Conservation (phyloP, 2,329 filamentous ascomycete genomes). For the Stagonosporopsis rhizophila region DNA sequence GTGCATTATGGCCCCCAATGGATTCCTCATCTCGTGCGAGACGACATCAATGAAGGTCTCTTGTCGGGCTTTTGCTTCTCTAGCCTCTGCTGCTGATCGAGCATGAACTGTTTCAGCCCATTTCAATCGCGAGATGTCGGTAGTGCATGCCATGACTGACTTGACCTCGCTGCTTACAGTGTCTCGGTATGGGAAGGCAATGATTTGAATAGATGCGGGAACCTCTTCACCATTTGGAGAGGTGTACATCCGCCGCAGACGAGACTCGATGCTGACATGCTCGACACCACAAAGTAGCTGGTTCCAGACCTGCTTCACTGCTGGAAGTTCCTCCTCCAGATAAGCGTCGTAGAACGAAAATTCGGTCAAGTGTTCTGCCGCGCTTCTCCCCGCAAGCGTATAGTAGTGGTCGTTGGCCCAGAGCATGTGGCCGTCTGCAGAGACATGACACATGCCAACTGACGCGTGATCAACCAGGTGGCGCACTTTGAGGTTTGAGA, state of each 20-base stretch:
- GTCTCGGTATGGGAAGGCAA: slow-evolving; percentile 35
- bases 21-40: slow-evolving; percentile 54
- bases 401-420: slow-evolving; percentile 41
- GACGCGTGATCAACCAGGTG: slow-evolving; percentile 38
- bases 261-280: slow-evolving; percentile 31
- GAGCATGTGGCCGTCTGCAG: slow-evolving; percentile 27
- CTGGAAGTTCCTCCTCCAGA: slow-evolving; percentile 27
- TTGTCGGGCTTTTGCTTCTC: slow-evolving; percentile 44
- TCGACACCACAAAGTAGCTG: slow-evolving; percentile 22
- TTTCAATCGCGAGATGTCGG: slow-evolving; percentile 46
- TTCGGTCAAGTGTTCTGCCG: slow-evolving; percentile 10
- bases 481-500: slow-evolving; percentile 33
- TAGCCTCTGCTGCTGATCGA: slow-evolving; percentile 40
- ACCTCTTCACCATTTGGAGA: slow-evolving; percentile 31
- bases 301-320: slow-evolving; percentile 25
- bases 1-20: slow-evolving; percentile 51
- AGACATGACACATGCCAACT: slow-evolving; percentile 34
- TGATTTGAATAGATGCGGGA: slow-evolving; percentile 30
- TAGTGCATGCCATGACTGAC: slow-evolving; percentile 42
- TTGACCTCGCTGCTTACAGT: slow-evolving; percentile 28
- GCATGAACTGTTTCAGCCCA: slow-evolving; percentile 45
- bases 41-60: slow-evolving; percentile 45
- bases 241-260: slow-evolving; percentile 28
- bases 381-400: slow-evolving; percentile 19
- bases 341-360: slow-evolving; percentile 29